A percentile compares a stretch with the other conserved stretches of the same genome.
phyloP scores from a whole-genome alignment of 2,329 filamentous ascomycete species.

The Pestalotiopsis fici region DNA sequence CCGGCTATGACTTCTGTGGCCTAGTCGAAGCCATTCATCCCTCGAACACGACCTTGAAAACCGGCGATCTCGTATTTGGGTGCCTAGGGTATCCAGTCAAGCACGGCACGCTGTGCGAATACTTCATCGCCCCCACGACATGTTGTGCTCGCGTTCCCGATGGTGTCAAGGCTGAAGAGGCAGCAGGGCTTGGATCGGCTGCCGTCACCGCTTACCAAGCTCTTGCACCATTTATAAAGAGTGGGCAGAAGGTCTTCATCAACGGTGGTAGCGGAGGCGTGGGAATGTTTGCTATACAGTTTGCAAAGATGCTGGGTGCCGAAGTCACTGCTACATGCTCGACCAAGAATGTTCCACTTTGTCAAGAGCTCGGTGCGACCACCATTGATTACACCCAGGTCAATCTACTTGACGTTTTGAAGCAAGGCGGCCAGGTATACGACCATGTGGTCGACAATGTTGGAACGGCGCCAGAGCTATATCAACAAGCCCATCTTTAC shows the following conservation, averaged over 20 bases:
- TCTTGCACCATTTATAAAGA: conserved; percentile 39
- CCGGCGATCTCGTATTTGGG: conserved; percentile 49
- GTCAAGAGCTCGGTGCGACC: conserved; percentile 59
- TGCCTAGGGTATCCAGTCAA: conserved; percentile 22
- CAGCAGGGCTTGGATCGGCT: conserved; percentile 44
- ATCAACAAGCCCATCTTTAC: too few relatives aligned
- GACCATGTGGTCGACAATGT: conserved; percentile 60
- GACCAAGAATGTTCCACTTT: conserved; percentile 55
- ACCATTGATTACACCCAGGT: conserved; percentile 60
- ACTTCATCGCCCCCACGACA: conserved; percentile 30
- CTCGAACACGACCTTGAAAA: conserved; percentile 27
- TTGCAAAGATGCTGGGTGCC: conserved; percentile 62
- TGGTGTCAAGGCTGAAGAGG: conserved; percentile 40
- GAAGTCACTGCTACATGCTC: conserved; percentile 63
- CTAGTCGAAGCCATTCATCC: conserved; percentile 33
- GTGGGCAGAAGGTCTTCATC: conserved; percentile 61
- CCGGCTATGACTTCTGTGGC: conserved; percentile 52
- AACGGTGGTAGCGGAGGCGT: conserved; percentile 66
- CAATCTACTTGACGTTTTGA: conserved; percentile 48
- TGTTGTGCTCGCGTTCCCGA: conserved; percentile 40
- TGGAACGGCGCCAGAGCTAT: too few relatives aligned
- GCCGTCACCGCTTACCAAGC: conserved; percentile 49
- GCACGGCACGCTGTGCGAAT: conserved; percentile 44
- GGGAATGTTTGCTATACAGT: conserved; percentile 62
- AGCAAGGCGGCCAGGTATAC: conserved; percentile 48